Evolutionary conservation across 495 filamentous ascomycete genomes (phyloP).

Genomic region (Aeminium ludgeri): DNA sequence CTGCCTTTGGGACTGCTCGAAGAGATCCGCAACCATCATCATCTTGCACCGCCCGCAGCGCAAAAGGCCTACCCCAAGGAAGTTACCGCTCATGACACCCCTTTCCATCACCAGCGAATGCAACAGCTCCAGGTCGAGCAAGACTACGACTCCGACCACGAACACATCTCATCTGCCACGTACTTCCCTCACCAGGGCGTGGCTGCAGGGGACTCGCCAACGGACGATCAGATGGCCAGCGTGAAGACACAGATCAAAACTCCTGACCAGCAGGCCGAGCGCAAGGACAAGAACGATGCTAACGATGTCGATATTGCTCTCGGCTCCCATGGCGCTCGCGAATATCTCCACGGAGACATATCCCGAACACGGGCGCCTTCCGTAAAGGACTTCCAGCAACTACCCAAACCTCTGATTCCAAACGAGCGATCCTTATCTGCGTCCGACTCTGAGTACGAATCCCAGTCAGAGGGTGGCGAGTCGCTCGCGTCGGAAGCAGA

Average conservation of each 20-base stretch:
- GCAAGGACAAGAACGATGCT: neutral
- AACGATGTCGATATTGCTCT: constrained; percentile 42
- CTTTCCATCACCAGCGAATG: neutral
- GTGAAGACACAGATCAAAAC: constrained; percentile 4
- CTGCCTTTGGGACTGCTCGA: constrained; percentile 36
- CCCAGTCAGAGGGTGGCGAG: constrained; percentile 36
- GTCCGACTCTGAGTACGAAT: constrained; percentile 38
- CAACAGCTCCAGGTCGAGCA: constrained; percentile 29
- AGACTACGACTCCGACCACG: constrained; percentile 73
- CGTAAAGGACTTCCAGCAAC: constrained; percentile 1
- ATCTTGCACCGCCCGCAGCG: constrained; percentile 38
- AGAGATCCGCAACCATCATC: constrained; percentile 42
- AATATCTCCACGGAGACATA: constrained; percentile 44
- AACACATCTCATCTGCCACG: constrained; percentile 86
- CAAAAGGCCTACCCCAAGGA: constrained; percentile 39
- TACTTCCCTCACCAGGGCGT: constrained; percentile 72
- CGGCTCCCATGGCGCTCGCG: constrained; percentile 27
- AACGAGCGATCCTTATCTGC: neutral
- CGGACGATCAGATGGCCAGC: constrained; percentile 20
- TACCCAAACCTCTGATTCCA: constrained; percentile 7
- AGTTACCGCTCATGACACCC: constrained; percentile 24
- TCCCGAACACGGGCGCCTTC: constrained; percentile 24
- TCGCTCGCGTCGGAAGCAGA: constrained; percentile 39
- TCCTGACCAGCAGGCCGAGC: neutral
- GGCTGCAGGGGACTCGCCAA: constrained; percentile 31